Evolutionary conservation across 257 asterid genomes (phyloP).

Genomic region (Solanum pinnatisectum): DNA sequence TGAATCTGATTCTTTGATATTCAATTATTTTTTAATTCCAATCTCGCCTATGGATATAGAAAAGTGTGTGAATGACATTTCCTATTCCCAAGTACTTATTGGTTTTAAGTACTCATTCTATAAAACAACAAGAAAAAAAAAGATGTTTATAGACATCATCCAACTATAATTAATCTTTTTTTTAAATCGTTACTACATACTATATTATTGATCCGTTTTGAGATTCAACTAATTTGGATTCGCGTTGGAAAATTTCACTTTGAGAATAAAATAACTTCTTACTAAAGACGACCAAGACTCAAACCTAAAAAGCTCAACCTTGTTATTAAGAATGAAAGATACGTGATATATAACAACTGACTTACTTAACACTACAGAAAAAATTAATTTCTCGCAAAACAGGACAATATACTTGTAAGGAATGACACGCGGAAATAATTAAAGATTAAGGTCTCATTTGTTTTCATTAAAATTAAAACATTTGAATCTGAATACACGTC

Average conservation of each 20-base stretch:
- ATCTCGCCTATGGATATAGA: not conserved
- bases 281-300: rapidly evolving
- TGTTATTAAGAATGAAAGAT: not conserved
- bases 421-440: not conserved
- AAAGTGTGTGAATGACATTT: not conserved
- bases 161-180: not conserved
- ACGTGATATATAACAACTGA: not conserved
- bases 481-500: too few species aligned
- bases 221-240: too few species aligned
- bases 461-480: too few species aligned
- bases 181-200: too few species aligned
- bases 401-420: not conserved
- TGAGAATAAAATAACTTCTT: rapidly evolving
- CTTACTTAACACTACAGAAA: not conserved
- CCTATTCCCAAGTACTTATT: too few species aligned
- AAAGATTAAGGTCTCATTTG: not conserved
- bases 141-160: not conserved
- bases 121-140: not conserved
- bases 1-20: not conserved
- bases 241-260: rapidly evolving
- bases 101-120: not conserved
- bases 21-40: too few species aligned
- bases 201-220: not conserved
- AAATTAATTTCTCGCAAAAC: not conserved
- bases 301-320: not conserved